Evolutionary conservation across 2,329 filamentous ascomycete species (phyloP), one percentile per base, ranked within the genome.

Genomic region (Xenosphaeropsis pyriputrescens): DNA sequence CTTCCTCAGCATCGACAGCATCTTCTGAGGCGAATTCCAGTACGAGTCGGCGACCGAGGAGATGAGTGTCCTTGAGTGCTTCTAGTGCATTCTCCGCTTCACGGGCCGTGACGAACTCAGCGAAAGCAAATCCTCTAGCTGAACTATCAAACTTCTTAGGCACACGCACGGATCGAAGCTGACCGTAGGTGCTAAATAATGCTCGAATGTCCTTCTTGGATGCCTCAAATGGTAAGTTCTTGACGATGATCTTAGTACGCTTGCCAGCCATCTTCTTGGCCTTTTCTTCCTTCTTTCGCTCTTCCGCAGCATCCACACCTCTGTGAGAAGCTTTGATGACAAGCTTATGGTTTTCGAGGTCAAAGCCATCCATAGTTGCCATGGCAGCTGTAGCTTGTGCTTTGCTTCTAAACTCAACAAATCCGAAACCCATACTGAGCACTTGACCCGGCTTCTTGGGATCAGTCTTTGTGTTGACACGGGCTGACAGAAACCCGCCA

Each of bases 391-490:
- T 74, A 1, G 91, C 89, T 50, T 88, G 74, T 31, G 68, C 71
- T 52, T 84, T 84, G 47, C 71, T 79, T 41, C 70, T 72, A 61
- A 96, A 98, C 51, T 94, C 86, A 42, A 86, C 74, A 57, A 98
- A 98, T 33, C 88, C 91, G 56, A 93, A 98, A 29, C 91, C 91
- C 88, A 96, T 95, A 56, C 88, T 95, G 38, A 98, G 73, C 4
- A 81, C 72, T 58, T 93, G 80, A 7, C 83, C 85, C 14, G 84
- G 79, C 53, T 81, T 83, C 65, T 94, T 95, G n/a, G 86, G 74
- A 54, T 98, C 86, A 30, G 77, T 73, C 62, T 93, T 94, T 17
- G 85, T 95, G 64, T 95, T 95, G 47, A 98, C 86, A 46, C 76
- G 74, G 18, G 86, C 89, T 40, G 83, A 85, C 45, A 91, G 67